Conservation (phyloP, 2,329 filamentous ascomycete species). For the Colletotrichum abscissum region DNA sequence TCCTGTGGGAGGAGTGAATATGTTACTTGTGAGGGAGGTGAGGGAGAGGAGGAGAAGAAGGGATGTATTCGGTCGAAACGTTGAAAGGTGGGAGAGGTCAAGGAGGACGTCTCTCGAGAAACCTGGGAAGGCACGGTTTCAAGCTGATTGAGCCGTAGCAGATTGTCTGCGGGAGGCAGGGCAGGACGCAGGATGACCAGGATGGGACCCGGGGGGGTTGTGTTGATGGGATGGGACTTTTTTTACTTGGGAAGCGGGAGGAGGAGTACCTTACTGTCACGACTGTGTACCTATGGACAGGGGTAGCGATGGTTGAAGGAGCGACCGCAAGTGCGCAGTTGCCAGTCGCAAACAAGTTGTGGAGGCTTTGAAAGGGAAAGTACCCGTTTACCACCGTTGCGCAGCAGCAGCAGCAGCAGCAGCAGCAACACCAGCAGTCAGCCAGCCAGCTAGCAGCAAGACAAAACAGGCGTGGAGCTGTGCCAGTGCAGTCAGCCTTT, state of each 20-base stretch:
- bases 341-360: background rate
- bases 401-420: constrained; percentile 1
- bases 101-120: constrained; percentile 13
- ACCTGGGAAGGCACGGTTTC: constrained; percentile 32
- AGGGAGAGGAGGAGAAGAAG: constrained; percentile 17
- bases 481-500: background rate
- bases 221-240: background rate
- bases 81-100: constrained; percentile 22
- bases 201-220: background rate
- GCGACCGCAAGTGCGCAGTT: background rate
- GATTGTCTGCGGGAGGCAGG: constrained; percentile 22
- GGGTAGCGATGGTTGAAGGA: constrained; percentile 23
- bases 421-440: background rate
- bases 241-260: background rate
- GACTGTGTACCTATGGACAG: constrained; percentile 3
- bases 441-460: background rate
- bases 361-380: background rate
- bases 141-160: constrained; percentile 35
- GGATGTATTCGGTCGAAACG: constrained; percentile 32
- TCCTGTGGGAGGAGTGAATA: background rate
- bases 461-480: background rate
- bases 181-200: constrained; percentile 19
- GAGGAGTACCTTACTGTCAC: background rate
- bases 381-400: constrained; percentile 5
- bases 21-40: background rate